Percentiles rank a stretch among this genome's conserved stretches.
phyloP scores from a whole-genome alignment of 176 grass and related monocot genomes.

The Zoysia pacifica region DNA sequence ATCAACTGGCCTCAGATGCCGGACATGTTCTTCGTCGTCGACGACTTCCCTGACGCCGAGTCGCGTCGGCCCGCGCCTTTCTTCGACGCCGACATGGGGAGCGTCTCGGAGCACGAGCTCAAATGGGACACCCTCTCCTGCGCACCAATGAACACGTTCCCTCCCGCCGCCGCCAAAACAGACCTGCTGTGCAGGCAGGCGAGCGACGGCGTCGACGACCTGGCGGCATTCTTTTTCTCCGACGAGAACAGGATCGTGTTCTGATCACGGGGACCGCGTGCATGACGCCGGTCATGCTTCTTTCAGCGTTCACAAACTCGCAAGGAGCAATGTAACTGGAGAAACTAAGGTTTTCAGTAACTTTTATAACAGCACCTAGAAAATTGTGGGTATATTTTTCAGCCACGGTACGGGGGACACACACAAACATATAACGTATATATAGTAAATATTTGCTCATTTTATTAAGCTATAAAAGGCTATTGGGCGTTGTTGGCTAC shows the following conservation, averaged over 20 bases:
- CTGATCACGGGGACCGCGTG: not conserved
- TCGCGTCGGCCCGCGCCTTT: constrained; percentile 11
- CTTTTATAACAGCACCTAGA: not conserved
- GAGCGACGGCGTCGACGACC: constrained; percentile 73
- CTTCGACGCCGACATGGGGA: constrained; percentile 34
- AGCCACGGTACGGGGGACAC: constrained; percentile 19
- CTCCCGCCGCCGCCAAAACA: not conserved
- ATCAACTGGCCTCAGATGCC: constrained; percentile 21
- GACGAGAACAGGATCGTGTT: constrained; percentile 67
- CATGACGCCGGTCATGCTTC: not conserved
- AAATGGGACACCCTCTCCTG: constrained; percentile 36
- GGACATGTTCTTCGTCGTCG: constrained; percentile 41
- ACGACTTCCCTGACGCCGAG: not conserved
- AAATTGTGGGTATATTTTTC: constrained; percentile 45
- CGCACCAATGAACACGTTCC: not conserved
- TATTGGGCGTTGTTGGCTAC: not conserved
- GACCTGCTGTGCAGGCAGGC: constrained; percentile 74
- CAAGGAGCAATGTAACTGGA: not conserved
- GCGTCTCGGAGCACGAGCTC: constrained; percentile 42
- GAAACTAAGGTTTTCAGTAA: not conserved
- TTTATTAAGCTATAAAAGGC: not conserved
- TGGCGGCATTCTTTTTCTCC: constrained; percentile 42
- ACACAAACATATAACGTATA: too few relatives aligned
- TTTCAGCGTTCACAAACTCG: not conserved
- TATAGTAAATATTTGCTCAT: not conserved